Conservation (phyloP, 208 protist genomes). For the Crithidia bombi region DNA sequence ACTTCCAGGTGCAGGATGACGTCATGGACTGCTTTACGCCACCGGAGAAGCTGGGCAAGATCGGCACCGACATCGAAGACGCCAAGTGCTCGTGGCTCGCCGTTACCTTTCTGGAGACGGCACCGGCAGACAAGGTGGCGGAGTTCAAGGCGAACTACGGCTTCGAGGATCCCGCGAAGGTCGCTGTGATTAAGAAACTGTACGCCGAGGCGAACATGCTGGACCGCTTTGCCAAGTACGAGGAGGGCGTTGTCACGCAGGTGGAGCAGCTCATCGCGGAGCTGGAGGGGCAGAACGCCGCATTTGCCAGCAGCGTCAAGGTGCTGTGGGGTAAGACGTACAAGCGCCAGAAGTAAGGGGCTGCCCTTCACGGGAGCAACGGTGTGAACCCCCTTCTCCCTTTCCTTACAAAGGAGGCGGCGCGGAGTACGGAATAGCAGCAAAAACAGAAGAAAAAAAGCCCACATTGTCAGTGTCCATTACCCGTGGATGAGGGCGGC, state of each 20-base stretch:
- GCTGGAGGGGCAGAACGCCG: conserved; percentile 39
- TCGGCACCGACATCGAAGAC: conserved; percentile 98
- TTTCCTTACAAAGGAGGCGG: too few relatives aligned
- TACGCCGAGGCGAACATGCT: conserved; percentile 83
- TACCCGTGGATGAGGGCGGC: too few relatives aligned
- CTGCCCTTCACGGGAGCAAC: not conserved
- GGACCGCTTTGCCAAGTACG: conserved; percentile 80
- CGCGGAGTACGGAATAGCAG: too few relatives aligned
- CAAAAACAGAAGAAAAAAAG: not conserved
- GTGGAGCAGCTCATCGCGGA: conserved; percentile 54
- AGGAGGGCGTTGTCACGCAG: conserved; percentile 65
- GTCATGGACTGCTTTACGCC: conserved; percentile 97
- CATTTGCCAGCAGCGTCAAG: conserved; percentile 69
- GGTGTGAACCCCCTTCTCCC: too few relatives aligned
- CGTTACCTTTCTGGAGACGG: conserved; percentile 84
- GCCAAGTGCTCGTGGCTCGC: conserved; percentile 97
- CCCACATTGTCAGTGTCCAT: too few relatives aligned
- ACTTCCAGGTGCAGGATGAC: conserved; percentile 98
- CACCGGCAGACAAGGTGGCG: conserved; percentile 52
- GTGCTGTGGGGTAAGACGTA: conserved; percentile 89
- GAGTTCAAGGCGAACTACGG: conserved; percentile 94
- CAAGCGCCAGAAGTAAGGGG: conserved; percentile 80
- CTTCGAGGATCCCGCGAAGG: conserved; percentile 63
- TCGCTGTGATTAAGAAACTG: conserved; percentile 89
- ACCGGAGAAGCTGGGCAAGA: conserved; percentile 96